A percentile compares a stretch with the other conserved stretches of the same genome.
Evolutionary conservation across 1,284 basidiomycete genomes (phyloP).

Genomic region (Heterobasidion parviporum): DNA sequence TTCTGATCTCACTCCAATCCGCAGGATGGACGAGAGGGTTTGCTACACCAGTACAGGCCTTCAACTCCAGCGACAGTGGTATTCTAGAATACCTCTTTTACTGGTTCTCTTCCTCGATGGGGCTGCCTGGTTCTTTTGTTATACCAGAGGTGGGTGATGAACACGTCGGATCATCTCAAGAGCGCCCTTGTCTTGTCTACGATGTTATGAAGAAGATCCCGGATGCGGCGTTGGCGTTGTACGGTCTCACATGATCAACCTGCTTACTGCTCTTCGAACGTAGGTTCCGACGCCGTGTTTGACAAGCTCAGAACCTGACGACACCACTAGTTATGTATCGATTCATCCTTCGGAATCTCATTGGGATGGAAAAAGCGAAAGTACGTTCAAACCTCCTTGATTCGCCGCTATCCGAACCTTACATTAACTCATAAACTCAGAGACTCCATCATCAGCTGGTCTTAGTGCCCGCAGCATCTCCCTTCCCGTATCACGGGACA

Average conservation of each 20-base stretch:
- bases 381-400: background rate
- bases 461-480: background rate
- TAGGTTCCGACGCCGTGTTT: background rate
- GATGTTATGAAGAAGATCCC: background rate
- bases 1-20: background rate
- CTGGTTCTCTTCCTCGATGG: conserved; percentile 21
- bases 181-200: conserved; percentile 29
- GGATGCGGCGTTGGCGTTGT: background rate
- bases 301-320: background rate
- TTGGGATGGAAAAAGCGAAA: background rate
- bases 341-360: background rate
- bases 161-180: conserved; percentile 8
- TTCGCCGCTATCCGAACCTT: no score
- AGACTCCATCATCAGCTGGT: no score
- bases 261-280: background rate
- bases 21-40: conserved; percentile 49
- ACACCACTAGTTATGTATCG: background rate
- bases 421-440: background rate
- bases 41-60: conserved; percentile 8
- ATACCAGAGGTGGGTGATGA: conserved; percentile 23
- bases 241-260: conserved; percentile 29
- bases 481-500: background rate
- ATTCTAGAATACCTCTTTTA: conserved; percentile 20
- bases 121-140: conserved; percentile 12
- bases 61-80: conserved; percentile 11